Conservation (phyloP, 1,139 yeast genomes). For the Kazachstania sp. region DNA sequence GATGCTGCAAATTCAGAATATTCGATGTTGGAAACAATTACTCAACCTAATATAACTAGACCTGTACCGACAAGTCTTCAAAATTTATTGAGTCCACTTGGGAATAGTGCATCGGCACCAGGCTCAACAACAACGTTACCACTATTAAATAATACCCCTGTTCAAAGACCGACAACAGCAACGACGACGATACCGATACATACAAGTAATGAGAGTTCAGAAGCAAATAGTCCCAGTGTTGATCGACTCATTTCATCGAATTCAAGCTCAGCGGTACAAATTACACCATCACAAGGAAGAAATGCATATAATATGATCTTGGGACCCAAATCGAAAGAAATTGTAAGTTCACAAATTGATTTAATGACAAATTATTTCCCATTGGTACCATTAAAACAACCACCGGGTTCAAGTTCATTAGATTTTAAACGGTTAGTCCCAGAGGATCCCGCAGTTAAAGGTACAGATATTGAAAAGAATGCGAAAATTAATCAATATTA, state of each 20-base stretch:
- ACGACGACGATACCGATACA: background rate
- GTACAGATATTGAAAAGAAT: slow-evolving; percentile 10
- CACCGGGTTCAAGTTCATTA: slow-evolving; percentile 10
- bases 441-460: slow-evolving; percentile 10
- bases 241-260: slow-evolving; percentile 2
- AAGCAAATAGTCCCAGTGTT: background rate
- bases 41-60: slow-evolving; percentile 40
- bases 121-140: slow-evolving; percentile 1
- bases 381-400: slow-evolving; percentile 19
- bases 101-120: background rate
- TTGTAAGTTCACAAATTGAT: slow-evolving; percentile 19
- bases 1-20: slow-evolving; percentile 77
- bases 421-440: slow-evolving; percentile 20
- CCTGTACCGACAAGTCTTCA: background rate
- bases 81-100: background rate
- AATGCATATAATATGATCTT: slow-evolving; percentile 21
- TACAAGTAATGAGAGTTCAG: slow-evolving; percentile 4
- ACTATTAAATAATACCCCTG: background rate
- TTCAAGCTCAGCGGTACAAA: slow-evolving; percentile 9
- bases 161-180: background rate
- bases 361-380: slow-evolving; percentile 26
- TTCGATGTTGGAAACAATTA: slow-evolving; percentile 61
- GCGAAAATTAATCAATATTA: slow-evolving; percentile 25
- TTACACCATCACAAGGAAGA: slow-evolving; percentile 10
- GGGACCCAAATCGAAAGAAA: slow-evolving; percentile 21